These are phyloP conservation scores for Rhinocladiella similis DNA, from an alignment of 2,329 filamentous ascomycete species.

Conservation along the genomic window DNA sequence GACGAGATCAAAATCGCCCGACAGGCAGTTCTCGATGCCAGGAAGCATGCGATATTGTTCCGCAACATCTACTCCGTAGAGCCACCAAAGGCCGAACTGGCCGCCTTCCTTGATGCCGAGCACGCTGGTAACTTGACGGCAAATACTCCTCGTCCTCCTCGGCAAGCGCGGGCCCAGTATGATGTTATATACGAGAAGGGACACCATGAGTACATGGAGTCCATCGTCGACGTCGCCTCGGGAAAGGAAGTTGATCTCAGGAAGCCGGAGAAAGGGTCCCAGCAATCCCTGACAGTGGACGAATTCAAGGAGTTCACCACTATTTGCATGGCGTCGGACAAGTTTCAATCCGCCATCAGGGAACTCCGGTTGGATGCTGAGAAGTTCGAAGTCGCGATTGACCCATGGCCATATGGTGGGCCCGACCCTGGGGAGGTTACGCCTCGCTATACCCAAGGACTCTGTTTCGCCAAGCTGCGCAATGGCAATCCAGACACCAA, in stretches of 20 bases:
- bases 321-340: constrained; percentile 52
- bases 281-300: constrained; percentile 50
- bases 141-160: constrained; percentile 47
- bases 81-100: constrained; percentile 50
- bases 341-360: constrained; percentile 53
- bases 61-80: constrained; percentile 53
- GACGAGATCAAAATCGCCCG: constrained; percentile 55
- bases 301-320: constrained; percentile 51
- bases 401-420: constrained; percentile 60
- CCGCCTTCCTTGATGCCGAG: constrained; percentile 50
- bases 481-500: constrained; percentile 58
- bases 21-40: constrained; percentile 48
- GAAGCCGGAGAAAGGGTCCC: constrained; percentile 47
- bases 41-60: constrained; percentile 43
- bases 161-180: constrained; percentile 57
- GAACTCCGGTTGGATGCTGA: constrained; percentile 53
- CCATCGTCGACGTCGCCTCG: constrained; percentile 49
- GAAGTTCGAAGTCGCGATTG: constrained; percentile 56
- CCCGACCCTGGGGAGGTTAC: constrained; percentile 48
- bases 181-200: constrained; percentile 55
- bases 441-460: constrained; percentile 56
- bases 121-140: constrained; percentile 44
- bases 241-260: constrained; percentile 45
- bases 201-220: constrained; percentile 57
- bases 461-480: constrained; percentile 52